Percentiles rank a stretch among this genome's conserved stretches.
Conservation (phyloP, 371 early-diverging fungal genomes). For the Zopfochytrium polystomum region DNA sequence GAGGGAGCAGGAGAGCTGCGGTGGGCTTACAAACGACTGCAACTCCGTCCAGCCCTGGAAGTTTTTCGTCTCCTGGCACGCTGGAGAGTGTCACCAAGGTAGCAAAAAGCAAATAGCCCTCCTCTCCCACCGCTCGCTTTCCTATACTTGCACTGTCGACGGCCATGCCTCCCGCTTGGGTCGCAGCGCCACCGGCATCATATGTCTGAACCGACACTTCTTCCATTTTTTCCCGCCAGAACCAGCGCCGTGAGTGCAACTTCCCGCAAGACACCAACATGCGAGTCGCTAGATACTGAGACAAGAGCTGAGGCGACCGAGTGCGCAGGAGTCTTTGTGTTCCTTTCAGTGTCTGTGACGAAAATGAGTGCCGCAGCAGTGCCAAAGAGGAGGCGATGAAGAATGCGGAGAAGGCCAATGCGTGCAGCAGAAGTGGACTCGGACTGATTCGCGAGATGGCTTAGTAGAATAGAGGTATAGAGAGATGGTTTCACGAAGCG, state of each 20-base stretch:
- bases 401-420: slow-evolving; percentile 39
- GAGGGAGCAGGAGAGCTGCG: not conserved
- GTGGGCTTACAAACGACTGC: slow-evolving; percentile 10
- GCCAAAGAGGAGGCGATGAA: too few relatives aligned
- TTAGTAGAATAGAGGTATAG: slow-evolving; percentile 29
- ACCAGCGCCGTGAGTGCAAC: slow-evolving; percentile 31
- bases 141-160: too few relatives aligned
- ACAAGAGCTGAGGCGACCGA: too few relatives aligned
- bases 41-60: slow-evolving; percentile 28
- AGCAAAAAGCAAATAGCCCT: slow-evolving; percentile 31
- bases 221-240: slow-evolving; percentile 20
- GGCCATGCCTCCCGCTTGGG: too few relatives aligned
- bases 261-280: slow-evolving; percentile 33
- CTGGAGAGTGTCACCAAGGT: slow-evolving; percentile 32
- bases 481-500: slow-evolving; percentile 41
- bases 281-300: slow-evolving; percentile 40
- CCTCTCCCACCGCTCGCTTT: slow-evolving; percentile 13
- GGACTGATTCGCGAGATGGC: slow-evolving; percentile 29
- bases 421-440: slow-evolving; percentile 32
- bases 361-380: slow-evolving; percentile 31
- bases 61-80: slow-evolving; percentile 29
- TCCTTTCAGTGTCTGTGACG: slow-evolving; percentile 1
- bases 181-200: not conserved
- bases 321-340: slow-evolving; percentile 28
- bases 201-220: slow-evolving; percentile 5